Percentiles rank a stretch among this genome's conserved stretches.
Evolutionary conservation across 2,329 filamentous ascomycete species (phyloP).

Genomic region (Cordyceps militaris): DNA sequence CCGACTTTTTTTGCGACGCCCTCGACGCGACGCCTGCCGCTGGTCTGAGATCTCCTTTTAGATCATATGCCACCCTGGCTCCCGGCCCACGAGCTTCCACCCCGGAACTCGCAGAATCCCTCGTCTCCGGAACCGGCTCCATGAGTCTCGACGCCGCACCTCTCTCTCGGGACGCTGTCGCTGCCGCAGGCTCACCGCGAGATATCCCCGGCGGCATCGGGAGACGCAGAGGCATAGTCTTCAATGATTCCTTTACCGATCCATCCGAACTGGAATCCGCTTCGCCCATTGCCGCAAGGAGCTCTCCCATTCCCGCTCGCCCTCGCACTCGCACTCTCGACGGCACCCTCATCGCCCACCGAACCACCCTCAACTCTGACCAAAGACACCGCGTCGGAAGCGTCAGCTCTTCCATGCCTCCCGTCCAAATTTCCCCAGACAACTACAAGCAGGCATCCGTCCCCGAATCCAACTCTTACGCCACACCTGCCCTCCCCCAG

Average conservation of each 20-base stretch:
- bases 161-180: slow-evolving; percentile 17
- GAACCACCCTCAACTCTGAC: slow-evolving; percentile 34
- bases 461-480: slow-evolving; percentile 34
- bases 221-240: slow-evolving; percentile 53
- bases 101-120: slow-evolving; percentile 1
- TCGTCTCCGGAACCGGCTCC: neutral
- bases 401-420: slow-evolving; percentile 50
- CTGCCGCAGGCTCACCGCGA: slow-evolving; percentile 26
- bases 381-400: slow-evolving; percentile 62
- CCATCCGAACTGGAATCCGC: slow-evolving; percentile 43
- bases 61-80: neutral
- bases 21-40: neutral
- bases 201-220: slow-evolving; percentile 30
- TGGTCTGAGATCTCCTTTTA: neutral
- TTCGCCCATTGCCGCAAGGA: slow-evolving; percentile 22
- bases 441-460: slow-evolving; percentile 34
- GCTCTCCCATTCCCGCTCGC: slow-evolving; percentile 32
- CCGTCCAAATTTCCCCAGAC: slow-evolving; percentile 46
- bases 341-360: slow-evolving; percentile 43
- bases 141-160: slow-evolving; percentile 1
- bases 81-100: neutral
- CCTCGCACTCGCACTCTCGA: slow-evolving; percentile 55
- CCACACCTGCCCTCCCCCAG: slow-evolving; percentile 27
- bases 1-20: slow-evolving; percentile 4
- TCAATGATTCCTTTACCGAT: slow-evolving; percentile 48